Evolutionary conservation across 441 rosid species (phyloP), one percentile per base, ranked within the genome.

Genomic region (Flueggea neowawraea): DNA sequence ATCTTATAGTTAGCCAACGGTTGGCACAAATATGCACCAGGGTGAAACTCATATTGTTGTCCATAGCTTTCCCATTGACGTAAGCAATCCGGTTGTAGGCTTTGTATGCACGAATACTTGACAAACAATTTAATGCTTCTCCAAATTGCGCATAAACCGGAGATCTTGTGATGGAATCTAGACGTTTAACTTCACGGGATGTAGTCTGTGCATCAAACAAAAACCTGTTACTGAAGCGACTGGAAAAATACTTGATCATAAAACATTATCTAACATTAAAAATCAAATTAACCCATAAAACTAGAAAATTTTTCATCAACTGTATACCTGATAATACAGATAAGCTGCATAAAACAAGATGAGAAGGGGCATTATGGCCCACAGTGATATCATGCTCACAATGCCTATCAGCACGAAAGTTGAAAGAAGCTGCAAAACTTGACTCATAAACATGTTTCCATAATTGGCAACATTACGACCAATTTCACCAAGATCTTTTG

Each of bases 361-460:
- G 63, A 96, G 82, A 59, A 89, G 95, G 36, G 99, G 99, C 99
- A 92, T 78, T 67, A 90, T 86, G 62, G 93, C 97, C 98, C 99
- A 96, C 61, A 96, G 64, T 55, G 99, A 96, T 63, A 92, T 81
- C 31, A 91, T 82, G 92, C 91, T 96, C 73, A 96, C 84, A 0
- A 77, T 75, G 57, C 96, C 97, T 62, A 92, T 92, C 66, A 96
- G 84, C 45, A 80, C 83, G 76, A 95, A 92, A 47, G 98, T 89
- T 12, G 99, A 88, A 75, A 95, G 86, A 16, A 95, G 89, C 80
- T 92, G 98, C 90, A 88, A 90, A 44, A 87, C 67, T 79, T 79
- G 95, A 58, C 77, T 84, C 79, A 92, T 76, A 70, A 89, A 89
- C 82, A 71, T 78, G 64, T 92, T 87, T 63, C 88, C 73, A 14